Base-by-base conservation (phyloP, 129 eudicot genomes). In the Centaurea solstitialis region DNA sequence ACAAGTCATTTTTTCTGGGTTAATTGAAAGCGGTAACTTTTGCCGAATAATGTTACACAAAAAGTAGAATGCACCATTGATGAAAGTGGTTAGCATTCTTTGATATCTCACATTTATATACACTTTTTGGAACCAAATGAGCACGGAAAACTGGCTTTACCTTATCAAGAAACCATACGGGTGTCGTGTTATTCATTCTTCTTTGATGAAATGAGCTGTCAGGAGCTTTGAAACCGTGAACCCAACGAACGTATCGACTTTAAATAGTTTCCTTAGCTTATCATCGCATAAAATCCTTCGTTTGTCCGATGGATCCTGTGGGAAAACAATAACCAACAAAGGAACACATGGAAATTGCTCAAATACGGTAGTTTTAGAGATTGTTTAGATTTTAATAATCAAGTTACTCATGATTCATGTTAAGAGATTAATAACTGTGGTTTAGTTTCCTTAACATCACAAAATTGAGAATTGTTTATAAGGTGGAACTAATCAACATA, bases 231-330 rank as follows among this genome's bases (percentile, higher is more conserved):
- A 43, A 22, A 88, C 89, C 24, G 88, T 71, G 86, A 88, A 91
- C 24, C 93, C 93, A 70, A 57, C 18, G 79, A 91, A 91, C 0
- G 85, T 50, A 75, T 88, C 85, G 5, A 88, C 89, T 4, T 82
- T 76, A 40, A 90, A 86, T 70, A 91, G 88, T 78, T 88, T 86
- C 71, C 81, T 87, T 20, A 91, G 83, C 85, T 88, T 88, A 35
- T 86, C 89, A 24, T 91, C 93, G 41, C 96, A 88, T 59, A 91
- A 7, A 53, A 84, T 80, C 37, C 65, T 84, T 77, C 93, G 81
- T 86, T 75, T 86, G 71, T 88, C 89, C 1, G 86, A 82, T 33
- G 96, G 91, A 80, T 91, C 96, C 96, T 91, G 88, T 76, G 79
- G 17, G 79, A 37, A 70, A 40, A 65, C 2, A 69, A 47, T 12